Evolutionary conservation across 1,284 basidiomycete genomes (phyloP), one percentile per base, ranked within the genome.

Genomic region (Ustilago hordei): DNA sequence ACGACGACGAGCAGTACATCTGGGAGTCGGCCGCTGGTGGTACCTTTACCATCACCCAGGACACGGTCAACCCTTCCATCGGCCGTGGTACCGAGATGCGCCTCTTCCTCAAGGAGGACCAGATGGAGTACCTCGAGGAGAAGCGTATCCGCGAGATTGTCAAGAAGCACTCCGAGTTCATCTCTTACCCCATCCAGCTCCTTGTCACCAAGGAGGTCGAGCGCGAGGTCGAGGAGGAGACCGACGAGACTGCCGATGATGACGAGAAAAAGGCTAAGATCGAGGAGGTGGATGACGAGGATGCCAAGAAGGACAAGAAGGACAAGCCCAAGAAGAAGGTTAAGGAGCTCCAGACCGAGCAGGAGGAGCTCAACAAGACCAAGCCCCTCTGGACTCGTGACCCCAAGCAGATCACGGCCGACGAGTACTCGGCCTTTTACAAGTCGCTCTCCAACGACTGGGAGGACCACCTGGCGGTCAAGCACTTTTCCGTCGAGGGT

Each of bases 91-190:
- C 93, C 67, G 93, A 96, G 88, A 91, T 99, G 87, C 93, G 94
- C 83, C 92, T 99, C 78, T 95, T 89, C 91, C 90, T 99, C 87
- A 99, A 99, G 91, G 97, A 99, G 87, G 96, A 99, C 88, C 95
- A 98, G 89, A 91, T 93, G 80, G 97, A 99, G 88, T 99, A 98
- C 89, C 91, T 98, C 68, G 96, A 99, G 90, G 97, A 99, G 91
- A 98, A 98, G 91, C 92, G 92, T 88, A 95, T 99, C 91, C 96
- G 96, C 90, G 97, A 99, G 84, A 95, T 97, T 81, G 96, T 99
- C 88, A 99, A 99, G 92, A 99, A 99, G 91, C 97, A 99, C 91
- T 99, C 97, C 86, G 96, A 99, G 89, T 99, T 99, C 90, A 99
- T 99, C 89, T 98, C 96, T 56, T 99, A 99, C 90, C 97, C 96